Conservation (phyloP, 495 filamentous ascomycete genomes). For the Entonaema liquescens region DNA sequence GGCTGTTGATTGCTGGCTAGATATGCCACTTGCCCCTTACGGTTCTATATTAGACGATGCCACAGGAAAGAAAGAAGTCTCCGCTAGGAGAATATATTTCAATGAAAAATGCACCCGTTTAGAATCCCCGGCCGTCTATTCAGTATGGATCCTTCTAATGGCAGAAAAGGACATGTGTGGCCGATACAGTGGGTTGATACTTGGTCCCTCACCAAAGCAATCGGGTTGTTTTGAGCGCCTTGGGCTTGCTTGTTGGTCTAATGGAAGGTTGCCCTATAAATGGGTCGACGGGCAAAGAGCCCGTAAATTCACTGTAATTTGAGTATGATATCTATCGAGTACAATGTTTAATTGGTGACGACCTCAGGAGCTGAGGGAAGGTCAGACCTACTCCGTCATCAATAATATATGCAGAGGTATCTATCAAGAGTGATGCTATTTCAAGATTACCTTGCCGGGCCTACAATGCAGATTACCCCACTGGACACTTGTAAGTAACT, state of each 20-base stretch:
- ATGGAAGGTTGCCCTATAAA: not conserved
- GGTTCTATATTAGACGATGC: not conserved
- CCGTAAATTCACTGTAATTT: not conserved
- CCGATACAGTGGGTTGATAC: not conserved
- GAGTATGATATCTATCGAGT: too few species aligned
- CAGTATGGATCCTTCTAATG: not conserved
- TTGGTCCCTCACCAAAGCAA: not conserved
- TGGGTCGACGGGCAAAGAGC: not conserved
- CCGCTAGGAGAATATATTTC: not conserved
- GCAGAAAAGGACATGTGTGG: not conserved
- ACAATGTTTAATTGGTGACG: too few species aligned
- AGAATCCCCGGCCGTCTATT: not conserved
- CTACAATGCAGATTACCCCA: too few species aligned
- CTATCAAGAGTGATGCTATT: too few species aligned
- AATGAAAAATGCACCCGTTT: not conserved
- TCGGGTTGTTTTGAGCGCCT: not conserved
- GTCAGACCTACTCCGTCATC: not conserved
- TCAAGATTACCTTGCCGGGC: too few species aligned
- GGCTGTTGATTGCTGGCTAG: not conserved
- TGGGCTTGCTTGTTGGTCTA: not conserved
- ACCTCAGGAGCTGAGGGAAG: not conserved
- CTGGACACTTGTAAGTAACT: too few species aligned
- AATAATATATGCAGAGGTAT: too few species aligned
- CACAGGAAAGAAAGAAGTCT: not conserved
- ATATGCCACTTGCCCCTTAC: not conserved